Evolutionary conservation across 805 yeast genomes (phyloP).

Genomic region (Yarrowia sp.): DNA sequence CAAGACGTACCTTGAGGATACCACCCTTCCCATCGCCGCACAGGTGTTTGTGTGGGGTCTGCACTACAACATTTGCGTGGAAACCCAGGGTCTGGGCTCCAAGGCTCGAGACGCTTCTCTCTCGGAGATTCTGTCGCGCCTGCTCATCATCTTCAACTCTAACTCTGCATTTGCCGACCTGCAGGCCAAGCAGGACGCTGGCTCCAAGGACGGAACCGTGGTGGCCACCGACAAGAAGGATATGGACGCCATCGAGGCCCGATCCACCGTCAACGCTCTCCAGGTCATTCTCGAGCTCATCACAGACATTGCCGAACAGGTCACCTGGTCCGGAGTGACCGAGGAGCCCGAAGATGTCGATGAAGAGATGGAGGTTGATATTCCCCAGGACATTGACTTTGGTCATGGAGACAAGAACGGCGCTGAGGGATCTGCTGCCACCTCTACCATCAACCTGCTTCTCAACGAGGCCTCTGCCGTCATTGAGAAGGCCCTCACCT

Average conservation of each 20-base stretch:
- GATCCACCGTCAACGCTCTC: slow-evolving; percentile 60
- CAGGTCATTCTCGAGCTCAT: slow-evolving; percentile 78
- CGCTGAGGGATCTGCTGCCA: slow-evolving; percentile 41
- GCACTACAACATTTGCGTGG: slow-evolving; percentile 45
- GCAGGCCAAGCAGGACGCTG: slow-evolving; percentile 40
- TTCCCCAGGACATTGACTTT: slow-evolving; percentile 36
- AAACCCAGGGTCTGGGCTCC: slow-evolving; percentile 34
- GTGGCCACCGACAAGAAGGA: slow-evolving; percentile 43
- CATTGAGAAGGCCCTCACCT: slow-evolving; percentile 49
- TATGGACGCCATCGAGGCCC: slow-evolving; percentile 44
- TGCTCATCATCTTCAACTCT: slow-evolving; percentile 38
- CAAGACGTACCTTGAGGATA: slow-evolving; percentile 13
- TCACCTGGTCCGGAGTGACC: slow-evolving; percentile 48
- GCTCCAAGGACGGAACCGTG: slow-evolving; percentile 43
- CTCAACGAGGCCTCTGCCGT: slow-evolving; percentile 40
- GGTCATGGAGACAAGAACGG: slow-evolving; percentile 32
- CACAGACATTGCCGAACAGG: slow-evolving; percentile 72
- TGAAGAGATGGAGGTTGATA: slow-evolving; percentile 41
- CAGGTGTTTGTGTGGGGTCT: slow-evolving; percentile 47
- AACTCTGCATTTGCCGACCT: slow-evolving; percentile 40
- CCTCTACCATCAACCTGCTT: slow-evolving; percentile 40
- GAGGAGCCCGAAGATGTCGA: slow-evolving; percentile 40
- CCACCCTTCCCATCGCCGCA: slow-evolving; percentile 39
- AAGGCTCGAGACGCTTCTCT: slow-evolving; percentile 40
- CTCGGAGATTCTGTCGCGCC: slow-evolving; percentile 40